Evolutionary conservation across 2,329 filamentous ascomycete genomes (phyloP).

Genomic region (Chlorencoelia australis): DNA sequence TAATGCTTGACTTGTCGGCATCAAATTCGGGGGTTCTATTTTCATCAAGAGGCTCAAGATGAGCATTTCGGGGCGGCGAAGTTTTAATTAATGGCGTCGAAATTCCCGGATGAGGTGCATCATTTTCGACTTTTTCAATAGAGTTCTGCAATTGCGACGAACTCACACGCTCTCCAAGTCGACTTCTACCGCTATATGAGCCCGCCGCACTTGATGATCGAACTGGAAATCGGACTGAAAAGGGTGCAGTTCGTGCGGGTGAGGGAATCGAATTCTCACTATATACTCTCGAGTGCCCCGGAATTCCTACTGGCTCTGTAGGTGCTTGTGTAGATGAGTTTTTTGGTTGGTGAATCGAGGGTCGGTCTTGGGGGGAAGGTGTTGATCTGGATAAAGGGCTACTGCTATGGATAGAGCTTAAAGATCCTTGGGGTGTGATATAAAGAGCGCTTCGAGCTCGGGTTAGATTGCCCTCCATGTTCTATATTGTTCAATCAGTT

Average conservation of each 20-base stretch:
- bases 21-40: conserved; percentile 31
- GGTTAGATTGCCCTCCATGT: conserved; percentile 85
- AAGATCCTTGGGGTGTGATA: conserved; percentile 38
- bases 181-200: conserved; percentile 31
- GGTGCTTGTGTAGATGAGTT: conserved; percentile 14
- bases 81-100: conserved; percentile 14
- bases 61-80: conserved; percentile 20
- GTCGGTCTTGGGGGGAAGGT: conserved; percentile 21
- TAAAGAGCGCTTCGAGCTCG: conserved; percentile 64
- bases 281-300: conserved; percentile 48
- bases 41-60: conserved; percentile 45
- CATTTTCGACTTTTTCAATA: conserved; percentile 9
- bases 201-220: conserved; percentile 56
- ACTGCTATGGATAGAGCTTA: conserved; percentile 32
- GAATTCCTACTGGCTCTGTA: conserved; percentile 24
- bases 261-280: conserved; percentile 49
- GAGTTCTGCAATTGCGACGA: conserved; percentile 9
- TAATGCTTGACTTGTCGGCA: conserved; percentile 13
- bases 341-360: conserved; percentile 19
- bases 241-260: conserved; percentile 31
- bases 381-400: conserved; percentile 29
- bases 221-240: conserved; percentile 37
- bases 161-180: conserved; percentile 14
- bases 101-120: conserved; percentile 5
- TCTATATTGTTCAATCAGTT: too few species aligned